phyloP scores from a whole-genome alignment of 805 yeast genomes.

The Priceomyces fermenticarens region DNA sequence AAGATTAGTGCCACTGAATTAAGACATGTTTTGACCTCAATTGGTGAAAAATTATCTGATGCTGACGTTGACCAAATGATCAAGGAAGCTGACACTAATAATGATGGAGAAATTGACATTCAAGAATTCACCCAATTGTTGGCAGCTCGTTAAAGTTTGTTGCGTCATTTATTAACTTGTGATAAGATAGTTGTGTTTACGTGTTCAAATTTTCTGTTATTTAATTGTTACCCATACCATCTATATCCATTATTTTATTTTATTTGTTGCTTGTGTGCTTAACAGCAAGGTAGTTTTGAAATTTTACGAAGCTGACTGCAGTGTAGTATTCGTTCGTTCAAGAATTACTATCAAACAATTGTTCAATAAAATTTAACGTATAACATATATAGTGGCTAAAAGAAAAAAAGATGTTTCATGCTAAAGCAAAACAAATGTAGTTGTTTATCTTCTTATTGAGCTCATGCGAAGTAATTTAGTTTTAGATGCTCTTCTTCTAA shows the following conservation, averaged over 20 bases:
- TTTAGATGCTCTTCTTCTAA: constrained; percentile 13
- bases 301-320: too few relatives aligned
- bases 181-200: not conserved
- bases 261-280: too few relatives aligned
- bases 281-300: too few relatives aligned
- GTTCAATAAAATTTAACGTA: too few relatives aligned
- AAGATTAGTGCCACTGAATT: constrained; percentile 94
- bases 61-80: constrained; percentile 98
- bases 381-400: too few relatives aligned
- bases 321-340: too few relatives aligned
- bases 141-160: constrained; percentile 54
- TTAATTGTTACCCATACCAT: too few relatives aligned
- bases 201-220: not conserved
- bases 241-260: too few relatives aligned
- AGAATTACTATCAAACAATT: too few relatives aligned
- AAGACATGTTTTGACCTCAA: constrained; percentile 93
- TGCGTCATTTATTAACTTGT: not conserved
- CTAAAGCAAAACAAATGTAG: too few relatives aligned
- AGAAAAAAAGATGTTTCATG: too few relatives aligned
- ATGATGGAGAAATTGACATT: constrained; percentile 96
- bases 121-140: constrained; percentile 92
- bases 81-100: constrained; percentile 90
- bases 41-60: constrained; percentile 94
- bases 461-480: constrained; percentile 15
- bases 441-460: constrained; percentile 12